These are phyloP conservation scores for Juncus inflexus DNA, from an alignment of 176 grass and related monocot genomes.

Conservation along the genomic window DNA sequence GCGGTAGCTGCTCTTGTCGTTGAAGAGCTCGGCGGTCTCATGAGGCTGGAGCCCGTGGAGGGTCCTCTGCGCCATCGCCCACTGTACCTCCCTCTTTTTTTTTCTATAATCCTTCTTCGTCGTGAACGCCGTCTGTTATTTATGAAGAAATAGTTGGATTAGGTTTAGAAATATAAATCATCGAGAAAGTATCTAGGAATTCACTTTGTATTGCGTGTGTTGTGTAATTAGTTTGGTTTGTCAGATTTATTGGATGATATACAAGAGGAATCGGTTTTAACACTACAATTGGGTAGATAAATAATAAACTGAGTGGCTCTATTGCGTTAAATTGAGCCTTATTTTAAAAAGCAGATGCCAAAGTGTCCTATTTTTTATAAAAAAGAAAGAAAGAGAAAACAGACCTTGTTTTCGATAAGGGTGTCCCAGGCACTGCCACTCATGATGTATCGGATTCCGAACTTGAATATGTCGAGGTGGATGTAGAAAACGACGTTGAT, in stretches of 20 bases:
- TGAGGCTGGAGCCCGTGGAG: conserved; percentile 92
- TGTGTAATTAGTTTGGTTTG: not conserved
- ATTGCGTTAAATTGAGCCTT: too few species aligned
- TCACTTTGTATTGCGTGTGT: not conserved
- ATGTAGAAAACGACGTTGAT: conserved; percentile 87
- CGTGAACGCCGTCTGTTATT: conserved; percentile 70
- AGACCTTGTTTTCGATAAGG: conserved; percentile 89
- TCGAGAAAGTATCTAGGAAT: not conserved
- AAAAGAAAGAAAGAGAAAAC: too few species aligned
- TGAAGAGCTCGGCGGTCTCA: conserved; percentile 33
- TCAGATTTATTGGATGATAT: too few species aligned
- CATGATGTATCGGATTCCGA: conserved; percentile 82
- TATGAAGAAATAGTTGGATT: not conserved
- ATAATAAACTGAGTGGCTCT: too few species aligned
- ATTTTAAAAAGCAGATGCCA: too few species aligned
- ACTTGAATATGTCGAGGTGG: conserved; percentile 79
- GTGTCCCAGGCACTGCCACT: conserved; percentile 93
- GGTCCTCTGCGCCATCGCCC: conserved; percentile 89
- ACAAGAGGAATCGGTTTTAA: too few species aligned
- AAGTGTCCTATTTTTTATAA: too few species aligned
- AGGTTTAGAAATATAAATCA: not conserved
- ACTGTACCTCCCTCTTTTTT: conserved; percentile 87
- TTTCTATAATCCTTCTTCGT: conserved; percentile 96
- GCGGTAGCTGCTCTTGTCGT: conserved; percentile 95
- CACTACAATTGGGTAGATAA: too few species aligned